These are phyloP conservation scores for Crithidia fasciculata DNA, from an alignment of 208 protist genomes.

Conservation along the genomic window DNA sequence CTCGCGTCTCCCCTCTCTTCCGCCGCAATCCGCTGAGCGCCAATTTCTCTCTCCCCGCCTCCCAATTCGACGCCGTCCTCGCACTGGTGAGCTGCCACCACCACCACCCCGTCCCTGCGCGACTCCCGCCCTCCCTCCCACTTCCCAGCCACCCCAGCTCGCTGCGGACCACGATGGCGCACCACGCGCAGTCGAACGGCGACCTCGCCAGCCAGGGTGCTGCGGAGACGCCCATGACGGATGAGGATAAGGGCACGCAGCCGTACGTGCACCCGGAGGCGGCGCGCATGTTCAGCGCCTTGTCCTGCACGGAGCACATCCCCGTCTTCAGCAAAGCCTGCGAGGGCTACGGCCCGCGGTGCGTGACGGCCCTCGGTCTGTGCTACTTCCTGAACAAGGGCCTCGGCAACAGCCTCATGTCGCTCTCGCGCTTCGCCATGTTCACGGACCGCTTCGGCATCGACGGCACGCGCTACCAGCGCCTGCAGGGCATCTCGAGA, in stretches of 20 bases:
- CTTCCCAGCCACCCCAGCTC: too few relatives aligned
- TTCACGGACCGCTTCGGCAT: constrained; percentile 46
- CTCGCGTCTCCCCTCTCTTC: too few relatives aligned
- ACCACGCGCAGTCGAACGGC: too few relatives aligned
- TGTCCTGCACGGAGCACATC: constrained; percentile 5
- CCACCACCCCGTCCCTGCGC: too few relatives aligned
- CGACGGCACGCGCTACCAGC: constrained; percentile 45
- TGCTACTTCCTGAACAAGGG: constrained; percentile 58
- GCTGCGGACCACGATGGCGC: too few relatives aligned
- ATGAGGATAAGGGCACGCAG: not conserved
- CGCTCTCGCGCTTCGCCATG: constrained; percentile 45
- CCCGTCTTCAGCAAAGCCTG: constrained; percentile 42
- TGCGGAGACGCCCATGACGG: not conserved
- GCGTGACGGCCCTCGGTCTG: constrained; percentile 34
- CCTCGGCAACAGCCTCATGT: constrained; percentile 45
- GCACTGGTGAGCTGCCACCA: too few relatives aligned
- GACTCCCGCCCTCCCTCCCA: too few relatives aligned
- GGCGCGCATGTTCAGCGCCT: not conserved
- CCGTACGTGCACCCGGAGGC: constrained; percentile 38
- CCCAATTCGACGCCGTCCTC: too few relatives aligned
- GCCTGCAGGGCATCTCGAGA: constrained; percentile 37
- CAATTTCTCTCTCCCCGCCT: too few relatives aligned
- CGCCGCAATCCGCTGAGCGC: too few relatives aligned
- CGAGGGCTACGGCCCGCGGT: constrained; percentile 46
- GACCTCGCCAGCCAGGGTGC: too few relatives aligned